Conservation (phyloP, 2,329 filamentous ascomycete genomes). For the Talaromyces sp. region DNA sequence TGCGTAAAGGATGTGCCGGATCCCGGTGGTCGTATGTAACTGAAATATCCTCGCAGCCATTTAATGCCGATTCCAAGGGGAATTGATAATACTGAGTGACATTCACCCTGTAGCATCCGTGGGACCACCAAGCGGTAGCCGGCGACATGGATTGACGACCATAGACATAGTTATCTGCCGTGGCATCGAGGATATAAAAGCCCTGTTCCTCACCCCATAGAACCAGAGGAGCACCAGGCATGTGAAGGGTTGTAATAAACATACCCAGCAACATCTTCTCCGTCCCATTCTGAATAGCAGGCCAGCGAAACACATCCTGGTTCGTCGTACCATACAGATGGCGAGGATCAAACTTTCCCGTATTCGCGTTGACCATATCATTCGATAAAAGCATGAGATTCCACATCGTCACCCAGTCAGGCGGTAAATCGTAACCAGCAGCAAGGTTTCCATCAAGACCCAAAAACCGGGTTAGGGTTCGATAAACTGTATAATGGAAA, state of each 20-base stretch:
- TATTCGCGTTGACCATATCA: constrained; percentile 61
- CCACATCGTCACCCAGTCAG: constrained; percentile 58
- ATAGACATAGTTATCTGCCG: constrained; percentile 64
- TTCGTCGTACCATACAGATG: constrained; percentile 66
- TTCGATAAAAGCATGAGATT: constrained; percentile 58
- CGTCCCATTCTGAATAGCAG: constrained; percentile 57
- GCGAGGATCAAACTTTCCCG: constrained; percentile 61
- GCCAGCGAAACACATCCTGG: constrained; percentile 67
- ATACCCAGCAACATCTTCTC: constrained; percentile 58
- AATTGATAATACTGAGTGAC: constrained; percentile 59
- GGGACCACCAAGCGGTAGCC: constrained; percentile 62
- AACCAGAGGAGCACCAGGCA: constrained; percentile 61
- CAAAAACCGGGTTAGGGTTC: constrained; percentile 60
- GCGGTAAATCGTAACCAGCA: constrained; percentile 54
- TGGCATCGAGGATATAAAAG: constrained; percentile 64
- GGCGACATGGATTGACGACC: constrained; percentile 63
- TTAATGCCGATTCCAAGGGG: constrained; percentile 54
- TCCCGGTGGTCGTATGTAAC: constrained; percentile 63
- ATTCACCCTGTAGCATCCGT: constrained; percentile 61
- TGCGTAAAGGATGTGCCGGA: constrained; percentile 60
- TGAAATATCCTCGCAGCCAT: constrained; percentile 58
- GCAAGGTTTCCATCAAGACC: constrained; percentile 59
- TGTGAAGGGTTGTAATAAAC: constrained; percentile 59
- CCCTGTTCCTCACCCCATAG: constrained; percentile 67
- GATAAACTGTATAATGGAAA: constrained; percentile 65